phyloP scores from a whole-genome alignment of 75 land plant genomes.

The Pinus taeda region DNA sequence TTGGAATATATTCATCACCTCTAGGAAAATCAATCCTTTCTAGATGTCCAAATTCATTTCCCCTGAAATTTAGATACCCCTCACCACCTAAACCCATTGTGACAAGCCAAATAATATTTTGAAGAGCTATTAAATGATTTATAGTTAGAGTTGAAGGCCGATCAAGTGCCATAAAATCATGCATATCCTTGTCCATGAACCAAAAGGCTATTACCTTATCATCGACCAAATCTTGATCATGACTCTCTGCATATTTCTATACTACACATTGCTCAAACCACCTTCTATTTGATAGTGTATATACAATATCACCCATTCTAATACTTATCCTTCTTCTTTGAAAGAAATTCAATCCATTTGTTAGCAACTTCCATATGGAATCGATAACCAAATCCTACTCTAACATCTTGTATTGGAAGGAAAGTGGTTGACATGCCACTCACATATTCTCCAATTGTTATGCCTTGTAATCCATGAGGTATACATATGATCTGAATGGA shows the following conservation, averaged over 20 bases:
- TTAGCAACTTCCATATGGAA: conserved; percentile 94
- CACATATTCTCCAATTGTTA: conserved; percentile 10
- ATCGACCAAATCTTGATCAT: conserved; percentile 94
- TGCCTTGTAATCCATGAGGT: conserved; percentile 1
- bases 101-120: conserved; percentile 88
- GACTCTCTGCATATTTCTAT: conserved; percentile 93
- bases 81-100: conserved; percentile 94
- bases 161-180: conserved; percentile 86
- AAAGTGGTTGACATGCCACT: conserved; percentile 94
- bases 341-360: conserved; percentile 89
- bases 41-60: conserved; percentile 97
- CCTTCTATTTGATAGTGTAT: conserved; percentile 77
- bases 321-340: conserved; percentile 25
- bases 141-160: conserved; percentile 68
- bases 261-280: conserved; percentile 88
- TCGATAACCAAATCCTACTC: conserved; percentile 89
- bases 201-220: conserved; percentile 93
- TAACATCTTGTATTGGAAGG: conserved; percentile 74
- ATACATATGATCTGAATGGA: too few relatives aligned
- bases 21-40: conserved; percentile 97
- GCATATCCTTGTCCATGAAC: conserved; percentile 99
- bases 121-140: conserved; percentile 91
- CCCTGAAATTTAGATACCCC: conserved; percentile 92
- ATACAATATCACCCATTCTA: conserved; percentile 90
- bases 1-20: conserved; percentile 68